phyloP scores from a whole-genome alignment of 306 rosid genomes.

The Cyamopsis tetragonoloba region DNA sequence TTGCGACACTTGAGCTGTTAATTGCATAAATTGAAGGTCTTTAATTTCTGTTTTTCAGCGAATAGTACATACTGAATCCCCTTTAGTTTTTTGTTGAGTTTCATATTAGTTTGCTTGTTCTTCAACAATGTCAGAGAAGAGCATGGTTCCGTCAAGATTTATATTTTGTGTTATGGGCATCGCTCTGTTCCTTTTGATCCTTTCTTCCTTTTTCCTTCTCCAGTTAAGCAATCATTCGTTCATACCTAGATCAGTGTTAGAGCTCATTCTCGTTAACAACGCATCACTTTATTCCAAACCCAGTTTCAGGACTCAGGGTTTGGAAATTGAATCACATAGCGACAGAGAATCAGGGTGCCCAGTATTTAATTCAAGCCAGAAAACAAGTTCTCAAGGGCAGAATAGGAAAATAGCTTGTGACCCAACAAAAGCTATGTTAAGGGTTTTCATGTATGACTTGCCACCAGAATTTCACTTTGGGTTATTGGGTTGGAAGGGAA shows the following conservation, averaged over 20 bases:
- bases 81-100: too few species aligned
- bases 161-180: conserved; percentile 54
- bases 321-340: conserved; percentile 15
- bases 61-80: too few species aligned
- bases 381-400: conserved; percentile 26
- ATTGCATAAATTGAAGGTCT: too few species aligned
- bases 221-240: conserved; percentile 60
- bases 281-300: conserved; percentile 59
- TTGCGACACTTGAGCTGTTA: too few species aligned
- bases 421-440: conserved; percentile 21
- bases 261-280: conserved; percentile 62
- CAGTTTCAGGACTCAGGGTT: conserved; percentile 33
- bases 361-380: conserved; percentile 31
- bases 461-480: conserved; percentile 46
- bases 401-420: conserved; percentile 34
- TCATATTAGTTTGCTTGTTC: conserved; percentile 1
- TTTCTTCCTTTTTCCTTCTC: conserved; percentile 72
- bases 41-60: too few species aligned
- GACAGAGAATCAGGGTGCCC: conserved; percentile 34
- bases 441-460: conserved; percentile 51
- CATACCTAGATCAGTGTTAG: conserved; percentile 68
- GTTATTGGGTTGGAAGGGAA: conserved; percentile 17
- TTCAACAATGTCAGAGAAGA: conserved; percentile 71
- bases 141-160: conserved; percentile 58
- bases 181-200: conserved; percentile 66